Percentiles rank a stretch among this genome's conserved stretches.
These are phyloP conservation scores for Colletotrichum lindemuthianum DNA, from an alignment of 2,329 filamentous ascomycete genomes.

Conservation along the genomic window DNA sequence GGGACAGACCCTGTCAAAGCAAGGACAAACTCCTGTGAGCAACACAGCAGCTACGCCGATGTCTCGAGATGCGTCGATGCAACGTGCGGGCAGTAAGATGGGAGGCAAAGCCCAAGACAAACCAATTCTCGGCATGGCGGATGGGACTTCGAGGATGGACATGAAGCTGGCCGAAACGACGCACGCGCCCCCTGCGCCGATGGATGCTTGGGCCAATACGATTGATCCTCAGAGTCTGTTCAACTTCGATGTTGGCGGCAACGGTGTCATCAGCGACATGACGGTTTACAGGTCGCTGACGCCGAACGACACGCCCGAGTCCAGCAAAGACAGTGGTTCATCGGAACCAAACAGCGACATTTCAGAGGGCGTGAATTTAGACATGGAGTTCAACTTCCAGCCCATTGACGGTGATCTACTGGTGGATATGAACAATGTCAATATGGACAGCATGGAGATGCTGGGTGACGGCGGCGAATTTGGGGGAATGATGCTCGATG, in stretches of 20 bases:
- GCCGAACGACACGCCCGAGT: constrained; percentile 73
- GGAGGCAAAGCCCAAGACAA: constrained; percentile 53
- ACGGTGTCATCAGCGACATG: constrained; percentile 63
- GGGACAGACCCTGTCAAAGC: constrained; percentile 56
- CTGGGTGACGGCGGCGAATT: constrained; percentile 36
- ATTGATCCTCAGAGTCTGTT: constrained; percentile 56
- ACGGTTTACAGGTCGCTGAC: constrained; percentile 64
- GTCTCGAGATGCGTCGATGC: constrained; percentile 62
- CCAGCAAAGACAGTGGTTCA: constrained; percentile 66
- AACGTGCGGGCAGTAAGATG: constrained; percentile 57
- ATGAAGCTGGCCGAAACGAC: constrained; percentile 45
- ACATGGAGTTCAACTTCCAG: constrained; percentile 63
- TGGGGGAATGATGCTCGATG: constrained; percentile 37
- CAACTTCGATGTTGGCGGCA: constrained; percentile 52
- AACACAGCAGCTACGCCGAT: constrained; percentile 58
- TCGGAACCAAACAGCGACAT: constrained; percentile 73
- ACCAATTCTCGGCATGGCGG: constrained; percentile 42
- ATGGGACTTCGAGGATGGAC: constrained; percentile 37
- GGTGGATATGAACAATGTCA: constrained; percentile 53
- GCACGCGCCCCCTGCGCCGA: constrained; percentile 33
- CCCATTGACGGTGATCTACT: constrained; percentile 58
- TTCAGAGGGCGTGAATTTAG: constrained; percentile 62
- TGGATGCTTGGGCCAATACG: constrained; percentile 49
- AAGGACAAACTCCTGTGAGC: constrained; percentile 56
- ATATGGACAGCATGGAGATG: constrained; percentile 43